phyloP scores from a whole-genome alignment of 1,139 yeast species.

The Sugiyamaella sp. region DNA sequence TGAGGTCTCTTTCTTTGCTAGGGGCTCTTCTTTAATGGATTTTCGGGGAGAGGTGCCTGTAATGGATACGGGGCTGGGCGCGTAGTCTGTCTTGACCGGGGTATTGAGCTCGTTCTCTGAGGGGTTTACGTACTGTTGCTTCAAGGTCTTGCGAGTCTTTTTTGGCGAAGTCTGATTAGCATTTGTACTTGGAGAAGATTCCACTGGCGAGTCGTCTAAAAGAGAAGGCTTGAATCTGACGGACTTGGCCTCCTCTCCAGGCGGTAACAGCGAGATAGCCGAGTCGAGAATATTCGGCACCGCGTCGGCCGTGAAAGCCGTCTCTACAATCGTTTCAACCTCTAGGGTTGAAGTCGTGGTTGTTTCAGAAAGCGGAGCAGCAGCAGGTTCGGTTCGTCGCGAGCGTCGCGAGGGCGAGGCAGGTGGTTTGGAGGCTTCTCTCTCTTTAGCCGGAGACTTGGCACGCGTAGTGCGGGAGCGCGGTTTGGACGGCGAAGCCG shows the following conservation, averaged over 20 bases:
- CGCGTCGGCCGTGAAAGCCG: neutral
- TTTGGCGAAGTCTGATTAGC: constrained; percentile 1
- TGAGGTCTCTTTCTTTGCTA: constrained; percentile 13
- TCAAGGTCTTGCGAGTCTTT: constrained; percentile 12
- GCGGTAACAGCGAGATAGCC: constrained; percentile 6
- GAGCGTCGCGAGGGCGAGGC: constrained; percentile 13
- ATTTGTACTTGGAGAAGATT: neutral
- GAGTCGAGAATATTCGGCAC: constrained; percentile 9
- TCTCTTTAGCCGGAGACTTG: constrained; percentile 15
- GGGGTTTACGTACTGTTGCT: constrained; percentile 5
- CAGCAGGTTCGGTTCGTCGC: neutral
- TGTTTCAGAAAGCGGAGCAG: neutral
- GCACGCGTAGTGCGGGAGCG: constrained; percentile 14
- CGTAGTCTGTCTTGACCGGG: neutral
- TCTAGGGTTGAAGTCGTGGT: too few species aligned
- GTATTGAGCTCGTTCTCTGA: constrained; percentile 4
- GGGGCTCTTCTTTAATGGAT: constrained; percentile 23
- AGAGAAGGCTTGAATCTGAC: neutral
- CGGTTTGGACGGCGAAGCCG: constrained; percentile 10
- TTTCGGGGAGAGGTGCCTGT: constrained; percentile 16
- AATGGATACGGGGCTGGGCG: constrained; percentile 4
- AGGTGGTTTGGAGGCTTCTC: neutral
- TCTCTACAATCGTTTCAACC: neutral
- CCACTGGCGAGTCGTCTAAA: too few species aligned
- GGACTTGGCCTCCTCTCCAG: neutral